phyloP scores from a whole-genome alignment of 306 rosid species.

The Astragalus membranaceus region DNA sequence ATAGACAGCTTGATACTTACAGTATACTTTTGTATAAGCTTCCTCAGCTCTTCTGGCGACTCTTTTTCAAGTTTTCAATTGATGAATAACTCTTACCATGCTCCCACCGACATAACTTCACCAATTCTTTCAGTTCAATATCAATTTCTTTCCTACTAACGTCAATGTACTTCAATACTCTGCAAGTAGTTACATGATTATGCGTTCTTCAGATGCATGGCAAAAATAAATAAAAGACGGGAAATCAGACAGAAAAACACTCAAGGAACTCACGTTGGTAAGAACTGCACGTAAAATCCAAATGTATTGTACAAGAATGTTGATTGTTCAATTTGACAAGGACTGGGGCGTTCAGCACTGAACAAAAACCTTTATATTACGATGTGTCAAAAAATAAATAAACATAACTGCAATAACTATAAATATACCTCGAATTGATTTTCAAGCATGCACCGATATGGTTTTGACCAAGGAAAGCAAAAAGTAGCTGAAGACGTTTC shows the following conservation, averaged over 20 bases:
- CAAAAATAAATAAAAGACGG: neutral
- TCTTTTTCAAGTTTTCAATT: slow-evolving; percentile 50
- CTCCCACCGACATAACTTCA: slow-evolving; percentile 74
- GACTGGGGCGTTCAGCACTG: slow-evolving; percentile 50
- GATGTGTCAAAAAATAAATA: too few relatives aligned
- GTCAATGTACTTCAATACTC: too few relatives aligned
- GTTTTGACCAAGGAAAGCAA: slow-evolving; percentile 81
- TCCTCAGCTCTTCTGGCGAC: slow-evolving; percentile 70
- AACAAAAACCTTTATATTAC: too few relatives aligned
- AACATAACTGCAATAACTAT: too few relatives aligned
- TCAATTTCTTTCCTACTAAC: too few relatives aligned
- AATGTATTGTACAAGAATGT: slow-evolving; percentile 60
- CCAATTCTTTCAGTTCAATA: too few relatives aligned
- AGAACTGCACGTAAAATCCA: slow-evolving; percentile 82
- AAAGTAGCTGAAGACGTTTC: slow-evolving; percentile 85
- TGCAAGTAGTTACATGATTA: too few relatives aligned
- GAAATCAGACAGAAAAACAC: neutral
- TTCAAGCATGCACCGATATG: slow-evolving; percentile 32
- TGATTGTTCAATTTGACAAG: slow-evolving; percentile 30
- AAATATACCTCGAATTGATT: too few relatives aligned
- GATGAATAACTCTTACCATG: slow-evolving; percentile 46
- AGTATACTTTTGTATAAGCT: slow-evolving; percentile 70
- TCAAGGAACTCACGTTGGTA: slow-evolving; percentile 61
- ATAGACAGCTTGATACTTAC: slow-evolving; percentile 37
- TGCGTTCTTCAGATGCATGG: neutral